Base-by-base conservation (phyloP, 2,329 filamentous ascomycete species). In the Lasiodiplodia sp. region DNA sequence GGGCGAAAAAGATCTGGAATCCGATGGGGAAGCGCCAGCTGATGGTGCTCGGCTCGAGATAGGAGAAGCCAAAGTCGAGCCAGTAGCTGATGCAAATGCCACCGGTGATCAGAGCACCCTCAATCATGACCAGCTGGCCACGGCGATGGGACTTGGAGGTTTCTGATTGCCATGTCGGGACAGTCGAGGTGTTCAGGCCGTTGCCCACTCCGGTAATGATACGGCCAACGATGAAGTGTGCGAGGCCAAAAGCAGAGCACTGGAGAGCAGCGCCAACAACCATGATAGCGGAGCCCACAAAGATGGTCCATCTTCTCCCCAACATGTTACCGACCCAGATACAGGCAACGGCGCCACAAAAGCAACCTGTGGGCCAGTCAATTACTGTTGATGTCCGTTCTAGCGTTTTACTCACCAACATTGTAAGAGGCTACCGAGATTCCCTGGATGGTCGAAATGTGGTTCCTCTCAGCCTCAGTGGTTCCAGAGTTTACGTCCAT, bases 251-350 rank as follows among this genome's bases (percentile, higher is more conserved):
- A 1, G 83, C 81, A 14, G 83, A 77, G 16, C 86, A 78, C 73
- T 91, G 89, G 47, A 91, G 84, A 10, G 86, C 80, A 40, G 87
- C 87, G 16, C 88, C 88, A 40, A 89, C 67, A 18, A 88, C 79
- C 83, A 89, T 87, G 71, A 91, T 84, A 12, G 80, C 70, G 10
- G 84, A 85, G 18, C 89, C 89, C n/a, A 87, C 81, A 72, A 90
- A 86, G 65, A 89, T 88, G 2, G 84, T 85, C 49, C 85, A 80
- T 75, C 84, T 83, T 40, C 88, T 82, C 28, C 88, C 88, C 51
- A 89, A 83, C 11, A 83, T 79, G 70, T 91, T 89, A 37, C 88
- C 89, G 10, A 87, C 76, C 77, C 81, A 83, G 76, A 53, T 79
- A 52, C 77, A 77, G 75, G 79, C 73, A 3, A 83, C 77, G 2